Evolutionary conservation across 2,329 filamentous ascomycete species (phyloP).

Genomic region (Ciborinia camelliae): DNA sequence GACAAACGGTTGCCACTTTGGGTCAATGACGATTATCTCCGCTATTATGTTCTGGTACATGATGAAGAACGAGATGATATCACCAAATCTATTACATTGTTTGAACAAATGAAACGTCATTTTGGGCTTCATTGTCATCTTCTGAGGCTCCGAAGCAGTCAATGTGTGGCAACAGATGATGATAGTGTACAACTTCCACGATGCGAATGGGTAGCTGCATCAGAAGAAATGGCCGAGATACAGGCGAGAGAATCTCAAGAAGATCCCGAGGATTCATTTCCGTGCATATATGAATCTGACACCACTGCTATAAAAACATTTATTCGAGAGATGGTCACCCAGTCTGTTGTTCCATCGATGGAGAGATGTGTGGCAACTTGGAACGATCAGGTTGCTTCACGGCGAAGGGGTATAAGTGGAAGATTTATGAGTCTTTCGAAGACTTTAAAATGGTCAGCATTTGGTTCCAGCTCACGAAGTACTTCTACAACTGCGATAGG

Average conservation of each 20-base stretch:
- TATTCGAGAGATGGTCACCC: constrained; percentile 89
- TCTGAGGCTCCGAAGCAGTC: constrained; percentile 76
- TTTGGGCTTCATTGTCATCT: constrained; percentile 95
- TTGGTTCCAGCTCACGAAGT: constrained; percentile 55
- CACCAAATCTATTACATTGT: constrained; percentile 79
- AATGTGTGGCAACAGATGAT: constrained; percentile 85
- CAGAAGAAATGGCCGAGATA: constrained; percentile 77
- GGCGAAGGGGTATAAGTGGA: constrained; percentile 81
- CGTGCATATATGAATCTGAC: constrained; percentile 89
- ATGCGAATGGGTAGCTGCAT: constrained; percentile 84
- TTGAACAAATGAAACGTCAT: constrained; percentile 99
- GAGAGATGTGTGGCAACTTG: constrained; percentile 85
- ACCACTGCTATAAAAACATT: constrained; percentile 83
- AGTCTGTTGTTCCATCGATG: constrained; percentile 95
- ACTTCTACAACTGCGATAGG: constrained; percentile 42
- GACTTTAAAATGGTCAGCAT: constrained; percentile 68
- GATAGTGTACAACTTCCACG: constrained; percentile 79
- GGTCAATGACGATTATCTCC: constrained; percentile 86
- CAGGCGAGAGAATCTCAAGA: constrained; percentile 64
- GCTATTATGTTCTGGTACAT: constrained; percentile 95
- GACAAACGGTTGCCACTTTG: constrained; percentile 72
- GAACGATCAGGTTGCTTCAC: constrained; percentile 96
- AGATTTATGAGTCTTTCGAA: constrained; percentile 94
- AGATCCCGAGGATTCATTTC: constrained; percentile 66
- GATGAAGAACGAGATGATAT: constrained; percentile 97